Conservation (phyloP, 176 grass and related monocot genomes). For the Musa beccarii region DNA sequence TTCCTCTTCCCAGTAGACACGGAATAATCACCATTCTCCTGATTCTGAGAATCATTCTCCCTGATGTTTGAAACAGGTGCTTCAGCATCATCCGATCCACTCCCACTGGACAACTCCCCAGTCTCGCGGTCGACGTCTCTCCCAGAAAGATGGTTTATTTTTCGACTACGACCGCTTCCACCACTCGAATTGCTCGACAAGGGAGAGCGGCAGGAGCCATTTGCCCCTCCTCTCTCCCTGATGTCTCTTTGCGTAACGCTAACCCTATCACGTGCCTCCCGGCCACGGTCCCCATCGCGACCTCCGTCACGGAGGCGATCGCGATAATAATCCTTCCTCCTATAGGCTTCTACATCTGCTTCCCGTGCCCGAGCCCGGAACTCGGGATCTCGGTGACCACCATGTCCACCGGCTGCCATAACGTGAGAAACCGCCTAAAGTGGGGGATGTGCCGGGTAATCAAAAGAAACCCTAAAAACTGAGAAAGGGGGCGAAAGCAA, state of each 20-base stretch:
- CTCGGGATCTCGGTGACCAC: constrained; percentile 4
- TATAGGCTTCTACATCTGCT: not conserved
- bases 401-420: constrained; percentile 1
- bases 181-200: constrained; percentile 2
- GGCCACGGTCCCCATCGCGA: not conserved
- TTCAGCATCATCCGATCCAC: constrained; percentile 39
- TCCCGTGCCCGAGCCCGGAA: not conserved
- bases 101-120: constrained; percentile 45
- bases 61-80: not conserved
- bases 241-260: not conserved
- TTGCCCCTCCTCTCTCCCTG: not conserved
- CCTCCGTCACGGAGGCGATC: constrained; percentile 3
- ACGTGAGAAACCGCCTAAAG: not conserved
- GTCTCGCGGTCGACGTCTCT: constrained; percentile 42
- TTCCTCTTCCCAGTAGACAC: constrained; percentile 59
- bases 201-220: not conserved
- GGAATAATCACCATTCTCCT: not conserved
- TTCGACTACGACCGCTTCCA: not conserved
- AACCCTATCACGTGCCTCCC: not conserved
- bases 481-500: too few relatives aligned
- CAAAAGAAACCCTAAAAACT: too few relatives aligned
- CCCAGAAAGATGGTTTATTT: constrained; percentile 12
- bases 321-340: not conserved
- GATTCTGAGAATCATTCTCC: not conserved
- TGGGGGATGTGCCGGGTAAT: not conserved